Percentiles rank a stretch among this genome's conserved stretches.
phyloP scores from a whole-genome alignment of 495 filamentous ascomycete genomes.

The Xylaria bambusicola region DNA sequence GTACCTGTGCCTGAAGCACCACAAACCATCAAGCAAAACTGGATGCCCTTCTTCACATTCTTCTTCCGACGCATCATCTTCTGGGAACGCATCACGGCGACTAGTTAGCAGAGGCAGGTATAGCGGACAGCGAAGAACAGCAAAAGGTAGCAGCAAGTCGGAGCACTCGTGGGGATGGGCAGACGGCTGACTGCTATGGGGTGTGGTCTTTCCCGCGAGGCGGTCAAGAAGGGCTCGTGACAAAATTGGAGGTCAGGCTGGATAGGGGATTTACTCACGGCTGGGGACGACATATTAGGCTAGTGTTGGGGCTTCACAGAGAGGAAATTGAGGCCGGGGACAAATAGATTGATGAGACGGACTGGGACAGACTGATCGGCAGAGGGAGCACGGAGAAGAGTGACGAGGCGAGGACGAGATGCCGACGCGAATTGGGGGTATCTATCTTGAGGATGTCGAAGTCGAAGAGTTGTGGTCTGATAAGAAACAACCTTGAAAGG shows the following conservation, averaged over 20 bases:
- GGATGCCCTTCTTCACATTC: slow-evolving; percentile 99
- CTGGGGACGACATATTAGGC: slow-evolving; percentile 43
- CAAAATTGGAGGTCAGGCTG: slow-evolving; percentile 17
- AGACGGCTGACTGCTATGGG: slow-evolving; percentile 20
- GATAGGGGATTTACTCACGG: slow-evolving; percentile 39
- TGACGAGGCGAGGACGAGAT: background rate
- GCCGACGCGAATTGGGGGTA: slow-evolving; percentile 19
- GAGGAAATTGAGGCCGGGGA: slow-evolving; percentile 24
- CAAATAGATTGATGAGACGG: slow-evolving; percentile 10
- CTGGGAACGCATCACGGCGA: slow-evolving; percentile 48
- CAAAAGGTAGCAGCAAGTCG: background rate
- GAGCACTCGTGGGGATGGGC: slow-evolving; percentile 14
- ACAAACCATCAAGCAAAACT: slow-evolving; percentile 99
- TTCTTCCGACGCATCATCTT: slow-evolving; percentile 99
- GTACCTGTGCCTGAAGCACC: slow-evolving; percentile 97
- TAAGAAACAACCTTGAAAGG: background rate
- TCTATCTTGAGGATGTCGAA: slow-evolving; percentile 21
- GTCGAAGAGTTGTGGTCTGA: background rate
- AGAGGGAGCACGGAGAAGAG: slow-evolving; percentile 6
- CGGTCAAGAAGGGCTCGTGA: slow-evolving; percentile 20
- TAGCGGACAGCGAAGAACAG: no score
- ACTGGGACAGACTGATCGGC: slow-evolving; percentile 29
- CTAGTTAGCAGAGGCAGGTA: slow-evolving; percentile 38
- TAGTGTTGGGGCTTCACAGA: slow-evolving; percentile 29
- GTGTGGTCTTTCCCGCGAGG: slow-evolving; percentile 14